Evolutionary conservation across 1,284 basidiomycete species (phyloP).

Genomic region (Cerioporus squamosus): DNA sequence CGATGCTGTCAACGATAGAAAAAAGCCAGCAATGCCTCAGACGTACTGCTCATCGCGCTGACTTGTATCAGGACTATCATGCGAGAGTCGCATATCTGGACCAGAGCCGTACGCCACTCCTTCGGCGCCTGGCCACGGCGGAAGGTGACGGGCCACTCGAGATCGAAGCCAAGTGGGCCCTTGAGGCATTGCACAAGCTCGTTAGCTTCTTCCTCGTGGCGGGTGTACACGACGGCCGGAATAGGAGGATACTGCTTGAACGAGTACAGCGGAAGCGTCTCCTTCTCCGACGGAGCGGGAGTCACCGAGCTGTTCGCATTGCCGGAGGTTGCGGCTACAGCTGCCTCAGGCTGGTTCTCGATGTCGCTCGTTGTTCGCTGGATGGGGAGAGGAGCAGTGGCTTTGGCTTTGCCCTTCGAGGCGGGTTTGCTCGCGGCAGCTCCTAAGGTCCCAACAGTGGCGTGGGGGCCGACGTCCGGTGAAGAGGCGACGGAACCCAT

Average conservation of each 20-base stretch:
- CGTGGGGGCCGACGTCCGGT: too few species aligned
- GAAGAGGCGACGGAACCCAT: too few species aligned
- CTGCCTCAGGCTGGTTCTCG: slow-evolving; percentile 7
- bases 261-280: slow-evolving; percentile 40
- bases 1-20: background rate
- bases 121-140: slow-evolving; percentile 28
- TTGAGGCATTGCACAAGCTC: slow-evolving; percentile 43
- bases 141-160: slow-evolving; percentile 59
- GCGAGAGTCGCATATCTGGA: slow-evolving; percentile 53
- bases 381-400: background rate
- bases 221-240: slow-evolving; percentile 46
- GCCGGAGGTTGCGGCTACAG: background rate
- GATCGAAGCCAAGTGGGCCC: slow-evolving; percentile 60
- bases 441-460: too few species aligned
- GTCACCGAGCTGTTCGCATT: background rate
- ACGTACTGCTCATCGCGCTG: slow-evolving; percentile 55
- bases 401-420: slow-evolving; percentile 2
- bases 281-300: background rate
- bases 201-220: slow-evolving; percentile 47
- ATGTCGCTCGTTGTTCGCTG: slow-evolving; percentile 1
- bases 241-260: slow-evolving; percentile 42
- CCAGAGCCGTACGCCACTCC: slow-evolving; percentile 49
- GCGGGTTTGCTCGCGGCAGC: background rate
- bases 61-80: slow-evolving; percentile 63
- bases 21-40: background rate